Base-by-base conservation (phyloP, 2,329 filamentous ascomycete species). In the Aureobasidium sp. region DNA sequence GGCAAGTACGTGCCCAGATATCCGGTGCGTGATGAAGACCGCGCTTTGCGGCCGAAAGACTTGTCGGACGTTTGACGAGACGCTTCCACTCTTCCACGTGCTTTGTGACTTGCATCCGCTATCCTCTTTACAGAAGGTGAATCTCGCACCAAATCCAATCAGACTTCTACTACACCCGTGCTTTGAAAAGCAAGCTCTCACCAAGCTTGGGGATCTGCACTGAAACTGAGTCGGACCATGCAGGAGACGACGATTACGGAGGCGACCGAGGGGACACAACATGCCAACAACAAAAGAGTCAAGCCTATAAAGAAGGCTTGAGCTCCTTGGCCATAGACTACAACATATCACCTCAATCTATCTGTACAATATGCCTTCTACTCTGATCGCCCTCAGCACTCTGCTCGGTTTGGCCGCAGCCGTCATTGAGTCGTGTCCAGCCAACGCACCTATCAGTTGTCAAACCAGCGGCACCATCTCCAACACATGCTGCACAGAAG, bases 401-500 rank as follows among this genome's bases (percentile, higher is more conserved):
- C 14, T 58, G 30, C 41, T 58, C 14, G 14, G 54, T n/a, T 9
- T 58, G 16, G 32, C 54, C 9, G 32, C 42, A 6, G 54, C 54
- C 13, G 42, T n/a, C n/a, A 34, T 29, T 2, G 16, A 44, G 32
- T 47, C 42, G 25, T 58, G 54, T 25, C 54, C 54, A 6, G 54
- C 57, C 4, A 39, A 34, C 10, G 27, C 61, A 6, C 55, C 55
- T 5, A 55, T 65, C 13, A 57, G 47, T n/a, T 65, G 64, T 32
- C 62, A 63, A 10, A 62, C 50, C 49, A 65, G 36, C 42, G 50
- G 62, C 21, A 60, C 57, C n/a, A 79, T 82, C n/a, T 70, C 78
- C 55, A 79, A 89, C 69, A 81, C 83, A 10, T 90, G 88, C 75
- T 90, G 88, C 73, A 87, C 89, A 73, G 87, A 87, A 68, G 79